Percentiles rank a stretch among this genome's conserved stretches.
Evolutionary conservation across 352 stramenopile genomes (phyloP).

Genomic region (Nothophytophthora sp.): DNA sequence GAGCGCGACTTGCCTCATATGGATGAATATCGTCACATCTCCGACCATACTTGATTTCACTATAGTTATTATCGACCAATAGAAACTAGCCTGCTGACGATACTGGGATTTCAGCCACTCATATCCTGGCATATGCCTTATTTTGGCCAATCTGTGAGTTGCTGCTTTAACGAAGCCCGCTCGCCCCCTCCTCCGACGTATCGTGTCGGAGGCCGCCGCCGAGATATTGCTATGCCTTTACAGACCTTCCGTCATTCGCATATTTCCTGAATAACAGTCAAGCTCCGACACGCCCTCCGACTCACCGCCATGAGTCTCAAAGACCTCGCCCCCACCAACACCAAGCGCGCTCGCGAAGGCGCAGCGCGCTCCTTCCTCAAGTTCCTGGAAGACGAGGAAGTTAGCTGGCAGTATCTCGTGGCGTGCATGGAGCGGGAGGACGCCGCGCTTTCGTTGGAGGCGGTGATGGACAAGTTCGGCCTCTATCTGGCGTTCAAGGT

Average conservation of each 20-base stretch:
- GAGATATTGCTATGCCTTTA: slow-evolving; percentile 3
- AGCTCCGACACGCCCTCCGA: slow-evolving; percentile 11
- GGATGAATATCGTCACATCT: no score
- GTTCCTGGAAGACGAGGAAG: slow-evolving; percentile 12
- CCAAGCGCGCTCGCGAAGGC: slow-evolving; percentile 15
- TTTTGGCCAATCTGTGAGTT: not conserved
- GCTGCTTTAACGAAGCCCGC: not conserved
- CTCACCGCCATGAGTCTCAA: slow-evolving; percentile 17
- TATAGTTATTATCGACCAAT: no score
- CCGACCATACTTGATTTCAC: no score
- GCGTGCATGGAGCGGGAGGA: slow-evolving; percentile 6
- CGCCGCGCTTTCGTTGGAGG: not conserved
- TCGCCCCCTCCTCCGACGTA: slow-evolving; percentile 1
- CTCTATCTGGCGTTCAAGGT: slow-evolving; percentile 23
- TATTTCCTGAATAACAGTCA: slow-evolving; percentile 9
- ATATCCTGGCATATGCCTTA: no score
- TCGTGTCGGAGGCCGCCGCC: not conserved
- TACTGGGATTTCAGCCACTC: no score
- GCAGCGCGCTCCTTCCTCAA: slow-evolving; percentile 11
- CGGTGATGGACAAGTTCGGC: slow-evolving; percentile 26
- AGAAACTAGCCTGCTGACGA: no score
- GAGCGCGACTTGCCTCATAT: no score
- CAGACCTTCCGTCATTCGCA: slow-evolving; percentile 1
- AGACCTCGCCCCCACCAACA: slow-evolving; percentile 18
- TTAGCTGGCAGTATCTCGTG: slow-evolving; percentile 1